Percentiles rank a stretch among this genome's conserved stretches.
Conservation (phyloP, 306 rosid genomes). For the Calophaca sinica region DNA sequence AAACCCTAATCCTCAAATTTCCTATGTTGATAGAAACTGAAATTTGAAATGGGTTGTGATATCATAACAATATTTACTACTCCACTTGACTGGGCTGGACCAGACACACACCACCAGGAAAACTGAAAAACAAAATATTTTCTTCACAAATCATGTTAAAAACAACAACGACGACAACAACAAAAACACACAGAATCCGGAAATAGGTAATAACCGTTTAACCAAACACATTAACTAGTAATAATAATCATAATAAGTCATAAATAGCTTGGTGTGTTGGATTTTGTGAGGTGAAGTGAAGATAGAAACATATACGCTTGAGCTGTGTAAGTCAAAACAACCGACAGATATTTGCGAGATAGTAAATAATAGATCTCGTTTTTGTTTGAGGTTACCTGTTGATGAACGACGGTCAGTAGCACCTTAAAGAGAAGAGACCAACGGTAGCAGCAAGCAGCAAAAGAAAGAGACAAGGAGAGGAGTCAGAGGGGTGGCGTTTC, state of each 20-base stretch:
- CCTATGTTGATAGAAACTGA: conserved; percentile 25
- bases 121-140: conserved; percentile 19
- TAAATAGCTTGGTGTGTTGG: neutral
- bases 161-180: too few species aligned
- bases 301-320: too few species aligned
- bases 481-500: neutral
- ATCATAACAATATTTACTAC: neutral
- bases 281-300: neutral
- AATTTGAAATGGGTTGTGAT: conserved; percentile 34
- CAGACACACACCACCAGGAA: too few species aligned
- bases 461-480: neutral
- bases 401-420: neutral
- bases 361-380: conserved; percentile 24
- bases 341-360: too few species aligned
- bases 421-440: neutral
- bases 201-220: too few species aligned
- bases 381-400: conserved; percentile 21
- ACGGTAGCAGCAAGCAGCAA: neutral
- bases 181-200: too few species aligned
- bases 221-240: too few species aligned
- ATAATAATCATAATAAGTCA: too few species aligned
- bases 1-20: conserved; percentile 49
- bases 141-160: neutral
- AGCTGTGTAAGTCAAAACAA: too few species aligned
- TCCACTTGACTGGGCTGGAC: too few species aligned